Evolutionary conservation across 2,329 filamentous ascomycete genomes (phyloP).

Genomic region (Trematosphaeria pertusa): DNA sequence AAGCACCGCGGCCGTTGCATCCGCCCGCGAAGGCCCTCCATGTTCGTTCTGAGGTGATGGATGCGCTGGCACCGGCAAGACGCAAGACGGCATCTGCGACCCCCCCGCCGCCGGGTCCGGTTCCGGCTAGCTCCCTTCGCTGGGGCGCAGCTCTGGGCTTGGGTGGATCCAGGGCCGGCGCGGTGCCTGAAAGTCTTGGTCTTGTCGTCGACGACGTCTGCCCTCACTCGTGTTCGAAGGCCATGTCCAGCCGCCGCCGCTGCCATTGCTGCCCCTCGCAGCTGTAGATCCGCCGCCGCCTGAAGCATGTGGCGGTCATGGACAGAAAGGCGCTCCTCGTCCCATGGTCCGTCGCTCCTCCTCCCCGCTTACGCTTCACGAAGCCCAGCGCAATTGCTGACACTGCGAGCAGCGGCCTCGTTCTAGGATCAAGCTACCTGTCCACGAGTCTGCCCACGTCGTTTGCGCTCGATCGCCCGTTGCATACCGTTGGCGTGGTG

Average conservation of each 20-base stretch:
- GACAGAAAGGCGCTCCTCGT: conserved; percentile 45
- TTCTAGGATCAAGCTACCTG: conserved; percentile 43
- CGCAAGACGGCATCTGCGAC: too few species aligned
- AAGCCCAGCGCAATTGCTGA: too few species aligned
- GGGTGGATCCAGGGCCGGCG: background rate
- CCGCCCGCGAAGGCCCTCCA: too few species aligned
- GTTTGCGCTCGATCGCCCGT: conserved; percentile 46
- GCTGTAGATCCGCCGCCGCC: conserved; percentile 24
- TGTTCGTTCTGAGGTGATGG: too few species aligned
- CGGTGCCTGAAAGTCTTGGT: conserved; percentile 7
- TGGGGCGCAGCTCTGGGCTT: too few species aligned
- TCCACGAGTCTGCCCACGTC: conserved; percentile 39
- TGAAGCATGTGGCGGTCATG: conserved; percentile 44
- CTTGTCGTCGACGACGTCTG: conserved; percentile 7
- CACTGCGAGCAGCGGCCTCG: conserved; percentile 41
- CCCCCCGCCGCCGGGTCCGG: too few species aligned
- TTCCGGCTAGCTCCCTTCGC: too few species aligned
- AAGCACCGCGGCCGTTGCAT: too few species aligned
- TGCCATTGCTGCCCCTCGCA: conserved; percentile 34
- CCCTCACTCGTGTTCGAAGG: conserved; percentile 14
- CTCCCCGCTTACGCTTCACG: conserved; percentile 2
- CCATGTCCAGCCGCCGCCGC: conserved; percentile 26
- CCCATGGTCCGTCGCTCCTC: conserved; percentile 32
- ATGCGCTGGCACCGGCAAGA: too few species aligned
- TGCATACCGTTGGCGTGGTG: conserved; percentile 41